Base-by-base conservation (phyloP, 306 rosid species). In the Astragalus glycyphyllos region DNA sequence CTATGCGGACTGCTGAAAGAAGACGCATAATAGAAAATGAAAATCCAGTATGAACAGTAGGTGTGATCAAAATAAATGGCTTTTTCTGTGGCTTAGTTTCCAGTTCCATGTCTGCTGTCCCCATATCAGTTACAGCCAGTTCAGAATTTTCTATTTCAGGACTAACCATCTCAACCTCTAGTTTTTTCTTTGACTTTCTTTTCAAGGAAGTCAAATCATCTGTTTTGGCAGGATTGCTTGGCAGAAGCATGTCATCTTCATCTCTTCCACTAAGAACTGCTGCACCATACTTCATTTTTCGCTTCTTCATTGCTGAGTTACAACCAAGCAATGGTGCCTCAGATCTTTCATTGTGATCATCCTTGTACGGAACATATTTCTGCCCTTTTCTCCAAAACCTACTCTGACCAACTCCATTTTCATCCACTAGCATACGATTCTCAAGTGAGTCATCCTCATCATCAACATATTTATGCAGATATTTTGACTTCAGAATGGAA, bases 1-100 rank as follows among this genome's bases (percentile, higher is more conserved):
- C 96, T 80, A 81, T 71, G 71, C 99, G 97, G 55, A 91, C 96
- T 58, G 99, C 99, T 31, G 99, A 86, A 65, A 95, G 97, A 79
- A 95, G 97, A 75, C 89, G 97, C 60, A 95, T 77, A 71, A 91
- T 77, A 35, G 99, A 95, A 82, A 95, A 95, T 47, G 99, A 91
- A 84, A 95, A 95, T 41, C 96, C 97, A 50, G 96, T 83, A 74
- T 83, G 99, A 68, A 95, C 93, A 14, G 97, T 91, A 4, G 99
- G 99, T 11, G 91, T 95, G 76, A 95, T 95, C 78, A 85, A 77
- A 76, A 83, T 86, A 80, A 84, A 95, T 14, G 92, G 37, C 75
- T 84, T 91, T 74, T 88, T 95, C 87, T 85, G 99, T 16, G 96
- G 92, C 78, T 89, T 91, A 56, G 73, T 83, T 72, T 95, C 99